Base-by-base conservation (phyloP, 23 red algal species). In the Gracilariopsis chorda region DNA sequence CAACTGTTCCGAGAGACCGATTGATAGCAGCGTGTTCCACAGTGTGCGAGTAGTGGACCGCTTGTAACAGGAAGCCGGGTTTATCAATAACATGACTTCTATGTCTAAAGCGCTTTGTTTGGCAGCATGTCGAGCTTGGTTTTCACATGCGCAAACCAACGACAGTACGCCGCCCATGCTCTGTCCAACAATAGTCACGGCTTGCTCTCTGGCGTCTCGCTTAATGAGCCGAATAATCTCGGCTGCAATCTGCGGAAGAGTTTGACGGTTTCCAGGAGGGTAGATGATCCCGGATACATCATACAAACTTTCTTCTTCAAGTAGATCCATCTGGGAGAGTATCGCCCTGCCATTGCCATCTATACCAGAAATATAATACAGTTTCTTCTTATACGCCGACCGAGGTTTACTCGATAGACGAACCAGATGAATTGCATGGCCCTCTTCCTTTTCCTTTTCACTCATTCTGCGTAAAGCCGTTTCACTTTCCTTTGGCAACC, bases 361-460 rank as follows among this genome's bases (percentile, higher is more conserved):
- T n/a, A 99, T 92, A 8, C 97, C 97, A 44, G 97, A 93, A 37
- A 99, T 56, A 65, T 86, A 98, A 25, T 95, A 83, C 0, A 98
- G 78, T 23, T 82, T 80, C 17, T 67, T 92, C 51, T 87, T 94
- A 13, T 55, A 71, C 0, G 49, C 35, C 7, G 11, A n/a, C 7
- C 48, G 75, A 42, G 48, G 37, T 43, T 80, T 80, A 4, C 6
- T 28, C 27, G 82, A 86, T 25, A 86, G 41, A 12, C 58, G 47
- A 61, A 86, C n/a, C 46, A 86, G 49, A n/a, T 39, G 47, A 40
- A 68, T 0, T 3, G 21, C 56, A 27, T 36, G 47, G 2, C 70
- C 62, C 47, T 95, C 69, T 33, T 56, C 59, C 4, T 20, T 75
- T 71, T 92, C 48, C 4, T n/a, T 33, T 47, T 77, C 30, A 9